phyloP scores from a whole-genome alignment of 1,284 basidiomycete species.

The Takashimella koratensis region DNA sequence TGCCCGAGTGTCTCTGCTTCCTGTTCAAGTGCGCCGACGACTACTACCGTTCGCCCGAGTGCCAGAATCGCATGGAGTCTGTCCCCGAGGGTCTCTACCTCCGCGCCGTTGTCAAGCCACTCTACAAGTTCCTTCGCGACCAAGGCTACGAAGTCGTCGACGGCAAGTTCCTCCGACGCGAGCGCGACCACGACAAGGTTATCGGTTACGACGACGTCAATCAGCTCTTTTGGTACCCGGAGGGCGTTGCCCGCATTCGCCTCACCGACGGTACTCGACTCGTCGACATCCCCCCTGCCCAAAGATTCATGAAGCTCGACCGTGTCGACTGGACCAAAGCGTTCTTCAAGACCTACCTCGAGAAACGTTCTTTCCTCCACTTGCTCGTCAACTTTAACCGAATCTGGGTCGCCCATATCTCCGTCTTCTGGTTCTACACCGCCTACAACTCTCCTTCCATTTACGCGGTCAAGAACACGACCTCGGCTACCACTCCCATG shows the following conservation, averaged over 20 bases:
- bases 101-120: constrained; percentile 82
- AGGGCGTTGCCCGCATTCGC: constrained; percentile 90
- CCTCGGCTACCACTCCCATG: constrained; percentile 63
- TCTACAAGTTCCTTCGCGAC: constrained; percentile 97
- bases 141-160: constrained; percentile 97
- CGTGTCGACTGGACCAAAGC: constrained; percentile 89
- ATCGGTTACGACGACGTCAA: constrained; percentile 99
- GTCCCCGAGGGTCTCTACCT: constrained; percentile 95
- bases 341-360: constrained; percentile 96
- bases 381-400: constrained; percentile 96
- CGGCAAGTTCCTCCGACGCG: constrained; percentile 88
- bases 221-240: constrained; percentile 99
- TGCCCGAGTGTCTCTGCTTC: constrained; percentile 95
- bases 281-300: constrained; percentile 79
- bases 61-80: constrained; percentile 87
- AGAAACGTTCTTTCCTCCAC: constrained; percentile 90
- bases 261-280: constrained; percentile 87
- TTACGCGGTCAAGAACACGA: constrained; percentile 60
- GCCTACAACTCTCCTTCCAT: constrained; percentile 86
- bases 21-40: constrained; percentile 99
- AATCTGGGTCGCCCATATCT: constrained; percentile 91
- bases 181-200: constrained; percentile 89
- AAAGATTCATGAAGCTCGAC: constrained; percentile 93
- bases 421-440: constrained; percentile 91
- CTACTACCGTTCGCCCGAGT: constrained; percentile 98